Base-by-base conservation (phyloP, 139 green algal species). In the Ettlia oleoabundans region DNA sequence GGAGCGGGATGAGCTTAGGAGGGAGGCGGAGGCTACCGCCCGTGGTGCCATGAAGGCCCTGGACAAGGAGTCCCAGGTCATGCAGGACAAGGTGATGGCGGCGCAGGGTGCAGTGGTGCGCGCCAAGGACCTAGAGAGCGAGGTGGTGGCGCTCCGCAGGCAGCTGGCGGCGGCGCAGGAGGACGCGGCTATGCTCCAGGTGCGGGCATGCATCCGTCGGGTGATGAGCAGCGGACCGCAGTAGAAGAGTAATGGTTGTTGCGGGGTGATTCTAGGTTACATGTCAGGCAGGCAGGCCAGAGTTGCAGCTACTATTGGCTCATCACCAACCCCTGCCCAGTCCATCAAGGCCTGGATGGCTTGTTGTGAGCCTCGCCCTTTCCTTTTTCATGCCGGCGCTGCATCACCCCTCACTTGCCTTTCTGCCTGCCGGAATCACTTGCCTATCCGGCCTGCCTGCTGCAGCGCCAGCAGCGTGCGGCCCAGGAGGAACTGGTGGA, bases 21-120 rank as follows among this genome's bases (percentile, higher is more conserved):
- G 65, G 21, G 62, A 78, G 51, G 70, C 37, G 5, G 80, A 74
- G 26, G 58, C 33, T 35, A 37, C 38, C 7, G 53, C 40, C 13
- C 53, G 37, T 4, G 55, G 73, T 6, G 73, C 73, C 10, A 41
- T 41, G n/a, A 68, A 66, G 13, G 80, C 75, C 13, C 89, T 86
- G 61, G 88, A 91, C 67, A 78, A 77, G 65, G 80, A 87, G 71
- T 35, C 88, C 26, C 72, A 82, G 52, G 47, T 38, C 4, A 52
- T 79, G 37, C 28, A 40, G 24, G 68, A 35, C 15, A 28, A 83
- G 37, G 47, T 84, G 35, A 82, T 70, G 32, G 73, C 76, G 4
- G 74, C 88, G 0, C 42, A 64, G 22, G 10, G 42, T 2, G 43
- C 42, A 15, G 28, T 32, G 41, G 33, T 75, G 30, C 42, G 77